Conservation (phyloP, 2,329 filamentous ascomycete species). For the Sporothrix globosa region DNA sequence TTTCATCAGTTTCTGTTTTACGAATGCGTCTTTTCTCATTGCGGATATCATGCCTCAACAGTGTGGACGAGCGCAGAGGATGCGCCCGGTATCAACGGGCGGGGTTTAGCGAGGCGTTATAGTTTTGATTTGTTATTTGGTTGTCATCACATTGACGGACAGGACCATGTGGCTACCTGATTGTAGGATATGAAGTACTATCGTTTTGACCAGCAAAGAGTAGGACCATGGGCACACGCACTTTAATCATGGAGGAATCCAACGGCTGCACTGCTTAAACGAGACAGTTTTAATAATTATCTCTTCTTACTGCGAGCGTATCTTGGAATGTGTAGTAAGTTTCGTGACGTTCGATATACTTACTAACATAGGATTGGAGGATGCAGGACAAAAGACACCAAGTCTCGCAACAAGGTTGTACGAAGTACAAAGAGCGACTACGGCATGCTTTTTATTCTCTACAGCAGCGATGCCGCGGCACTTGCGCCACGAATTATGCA, state of each 20-base stretch:
- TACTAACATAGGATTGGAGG: not conserved
- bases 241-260: not conserved
- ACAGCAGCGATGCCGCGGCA: too few species aligned
- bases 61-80: slow-evolving; percentile 6
- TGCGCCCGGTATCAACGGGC: not conserved
- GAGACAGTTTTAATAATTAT: not conserved
- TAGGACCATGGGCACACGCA: not conserved
- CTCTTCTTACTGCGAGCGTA: not conserved
- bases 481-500: not conserved
- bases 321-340: not conserved
- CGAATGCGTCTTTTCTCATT: slow-evolving; percentile 1
- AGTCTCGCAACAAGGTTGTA: not conserved
- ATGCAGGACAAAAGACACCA: not conserved
- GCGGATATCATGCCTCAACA: slow-evolving; percentile 14
- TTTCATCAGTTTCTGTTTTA: not conserved
- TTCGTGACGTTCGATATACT: not conserved
- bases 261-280: not conserved
- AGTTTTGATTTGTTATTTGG: not conserved
- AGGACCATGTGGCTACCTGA: not conserved
- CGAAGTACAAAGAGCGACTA: too few species aligned
- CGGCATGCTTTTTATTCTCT: too few species aligned
- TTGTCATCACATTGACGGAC: not conserved
- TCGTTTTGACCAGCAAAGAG: not conserved
- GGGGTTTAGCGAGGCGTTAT: slow-evolving; percentile 17
- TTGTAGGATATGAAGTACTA: slow-evolving; percentile 8